These are phyloP conservation scores for Scedosporium boydii DNA, from an alignment of 2,329 filamentous ascomycete species.

Conservation along the genomic window DNA sequence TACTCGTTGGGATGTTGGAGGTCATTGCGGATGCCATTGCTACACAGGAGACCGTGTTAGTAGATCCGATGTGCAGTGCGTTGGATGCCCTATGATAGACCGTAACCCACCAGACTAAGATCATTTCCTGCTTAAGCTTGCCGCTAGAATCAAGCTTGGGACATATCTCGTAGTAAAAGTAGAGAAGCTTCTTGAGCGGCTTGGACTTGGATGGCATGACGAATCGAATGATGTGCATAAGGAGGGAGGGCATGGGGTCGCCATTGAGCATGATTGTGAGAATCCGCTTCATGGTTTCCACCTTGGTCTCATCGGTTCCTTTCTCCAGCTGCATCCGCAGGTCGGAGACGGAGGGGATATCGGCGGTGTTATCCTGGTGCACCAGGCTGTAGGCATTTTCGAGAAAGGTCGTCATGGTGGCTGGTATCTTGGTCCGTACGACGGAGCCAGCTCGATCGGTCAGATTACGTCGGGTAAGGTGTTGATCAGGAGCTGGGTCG, in stretches of 20 bases:
- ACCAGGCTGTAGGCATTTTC: conserved; percentile 95
- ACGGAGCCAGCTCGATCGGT: background rate
- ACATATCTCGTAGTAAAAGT: conserved; percentile 99
- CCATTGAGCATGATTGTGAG: conserved; percentile 97
- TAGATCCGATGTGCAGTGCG: background rate
- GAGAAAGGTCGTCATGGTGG: conserved; percentile 85
- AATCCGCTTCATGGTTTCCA: conserved; percentile 94
- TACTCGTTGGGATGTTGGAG: conserved; percentile 97
- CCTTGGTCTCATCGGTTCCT: conserved; percentile 83
- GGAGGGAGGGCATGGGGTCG: conserved; percentile 84
- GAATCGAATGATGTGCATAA: conserved; percentile 99
- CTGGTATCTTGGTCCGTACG: conserved; percentile 3
- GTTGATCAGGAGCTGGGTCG: conserved; percentile 13
- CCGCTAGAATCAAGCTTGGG: conserved; percentile 86
- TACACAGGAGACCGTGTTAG: conserved; percentile 24
- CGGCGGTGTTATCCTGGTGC: conserved; percentile 93
- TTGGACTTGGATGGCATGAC: conserved; percentile 99
- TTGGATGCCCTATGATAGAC: background rate
- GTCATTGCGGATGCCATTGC: conserved; percentile 96
- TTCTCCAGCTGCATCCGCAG: conserved; percentile 90
- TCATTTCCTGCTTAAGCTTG: conserved; percentile 99
- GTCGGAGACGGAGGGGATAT: conserved; percentile 83
- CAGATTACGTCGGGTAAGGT: conserved; percentile 11
- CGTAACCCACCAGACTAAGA: conserved; percentile 73
- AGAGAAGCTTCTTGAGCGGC: conserved; percentile 91